These are phyloP conservation scores for Buxus sempervirens DNA, from an alignment of 164 flowering plant genomes.

Conservation along the genomic window DNA sequence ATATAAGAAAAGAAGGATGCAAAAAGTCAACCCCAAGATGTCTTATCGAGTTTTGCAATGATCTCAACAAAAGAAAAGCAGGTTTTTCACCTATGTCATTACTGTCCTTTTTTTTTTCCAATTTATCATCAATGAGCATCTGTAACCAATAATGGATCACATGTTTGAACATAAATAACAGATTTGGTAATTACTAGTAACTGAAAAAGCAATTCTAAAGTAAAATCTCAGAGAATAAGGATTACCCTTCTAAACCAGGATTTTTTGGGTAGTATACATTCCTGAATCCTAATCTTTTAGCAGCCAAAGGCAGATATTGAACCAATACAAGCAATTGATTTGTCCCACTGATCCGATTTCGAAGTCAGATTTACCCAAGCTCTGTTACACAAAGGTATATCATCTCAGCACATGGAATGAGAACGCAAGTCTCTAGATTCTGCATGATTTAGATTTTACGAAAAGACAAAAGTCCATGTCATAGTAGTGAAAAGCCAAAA, in stretches of 20 bases:
- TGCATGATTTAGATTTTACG: no score
- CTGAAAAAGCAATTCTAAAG: background rate
- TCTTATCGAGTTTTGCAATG: no score
- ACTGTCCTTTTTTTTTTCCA: no score
- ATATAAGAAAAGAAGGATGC: no score
- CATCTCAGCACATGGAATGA: constrained; percentile 3
- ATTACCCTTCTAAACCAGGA: constrained; percentile 94
- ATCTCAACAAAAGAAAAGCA: no score
- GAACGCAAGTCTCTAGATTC: no score
- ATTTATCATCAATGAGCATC: no score
- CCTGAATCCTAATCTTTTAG: constrained; percentile 60
- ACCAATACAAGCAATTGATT: constrained; percentile 91
- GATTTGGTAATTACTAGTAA: background rate
- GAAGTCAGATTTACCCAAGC: constrained; percentile 77
- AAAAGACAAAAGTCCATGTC: no score
- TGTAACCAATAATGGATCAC: background rate
- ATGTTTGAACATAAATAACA: no score
- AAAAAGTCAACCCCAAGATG: no score
- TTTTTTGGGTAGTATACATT: constrained; percentile 70
- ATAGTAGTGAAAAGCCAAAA: no score
- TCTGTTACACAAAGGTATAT: constrained; percentile 30
- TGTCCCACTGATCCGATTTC: constrained; percentile 46
- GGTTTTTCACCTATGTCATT: no score
- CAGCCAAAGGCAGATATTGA: constrained; percentile 90
- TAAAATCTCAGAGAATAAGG: background rate